Conservation (phyloP, 495 filamentous ascomycete species). For the Daldinia childiae region DNA sequence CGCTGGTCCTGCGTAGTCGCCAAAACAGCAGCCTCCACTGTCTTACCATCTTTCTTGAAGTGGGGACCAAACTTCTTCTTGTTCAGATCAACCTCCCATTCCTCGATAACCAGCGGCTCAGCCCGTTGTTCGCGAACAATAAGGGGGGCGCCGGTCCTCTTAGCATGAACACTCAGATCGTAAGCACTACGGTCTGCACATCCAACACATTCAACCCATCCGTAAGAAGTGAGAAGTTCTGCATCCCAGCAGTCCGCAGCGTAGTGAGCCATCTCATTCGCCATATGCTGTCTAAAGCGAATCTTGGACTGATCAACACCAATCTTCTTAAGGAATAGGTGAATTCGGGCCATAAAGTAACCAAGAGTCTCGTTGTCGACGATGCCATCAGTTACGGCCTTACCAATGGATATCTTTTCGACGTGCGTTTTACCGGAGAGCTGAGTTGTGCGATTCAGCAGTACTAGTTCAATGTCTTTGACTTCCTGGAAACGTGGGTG, state of each 20-base stretch:
- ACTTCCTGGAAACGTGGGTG: constrained; percentile 76
- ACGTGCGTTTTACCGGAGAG: constrained; percentile 66
- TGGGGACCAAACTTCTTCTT: constrained; percentile 73
- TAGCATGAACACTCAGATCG: constrained; percentile 70
- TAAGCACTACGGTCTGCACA: constrained; percentile 76
- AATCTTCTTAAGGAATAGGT: constrained; percentile 69
- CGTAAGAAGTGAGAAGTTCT: constrained; percentile 70
- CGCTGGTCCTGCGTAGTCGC: constrained; percentile 65
- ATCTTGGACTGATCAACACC: constrained; percentile 70
- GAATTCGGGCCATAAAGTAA: constrained; percentile 73
- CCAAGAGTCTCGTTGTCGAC: constrained; percentile 77
- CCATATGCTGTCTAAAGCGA: constrained; percentile 76
- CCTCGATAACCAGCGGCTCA: constrained; percentile 65
- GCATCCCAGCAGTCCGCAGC: constrained; percentile 77
- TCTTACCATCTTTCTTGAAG: constrained; percentile 71
- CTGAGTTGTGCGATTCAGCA: constrained; percentile 68
- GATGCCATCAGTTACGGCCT: constrained; percentile 66
- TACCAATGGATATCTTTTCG: constrained; percentile 63
- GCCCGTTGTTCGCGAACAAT: constrained; percentile 66
- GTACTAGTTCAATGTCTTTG: constrained; percentile 67
- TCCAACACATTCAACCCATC: constrained; percentile 77
- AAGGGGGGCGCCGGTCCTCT: constrained; percentile 67
- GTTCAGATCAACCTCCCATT: constrained; percentile 69
- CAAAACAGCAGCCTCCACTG: constrained; percentile 66
- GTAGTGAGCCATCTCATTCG: constrained; percentile 79